Evolutionary conservation across 2,329 filamentous ascomycete species (phyloP).

Genomic region (Fusarium sp.): DNA sequence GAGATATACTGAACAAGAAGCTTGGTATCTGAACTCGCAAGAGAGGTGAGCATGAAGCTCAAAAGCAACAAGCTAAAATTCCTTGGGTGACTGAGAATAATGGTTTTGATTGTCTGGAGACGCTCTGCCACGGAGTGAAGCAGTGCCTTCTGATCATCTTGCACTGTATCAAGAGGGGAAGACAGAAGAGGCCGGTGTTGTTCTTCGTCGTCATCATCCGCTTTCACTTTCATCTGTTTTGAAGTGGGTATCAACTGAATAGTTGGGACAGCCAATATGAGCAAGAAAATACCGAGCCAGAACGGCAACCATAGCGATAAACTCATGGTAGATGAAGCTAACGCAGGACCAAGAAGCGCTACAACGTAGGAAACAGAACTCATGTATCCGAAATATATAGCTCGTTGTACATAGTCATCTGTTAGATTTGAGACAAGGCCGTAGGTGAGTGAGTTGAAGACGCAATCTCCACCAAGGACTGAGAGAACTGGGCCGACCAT

Average conservation of each 20-base stretch:
- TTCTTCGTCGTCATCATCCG: slow-evolving; percentile 42
- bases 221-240: too few relatives aligned
- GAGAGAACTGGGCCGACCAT: slow-evolving; percentile 56
- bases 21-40: slow-evolving; percentile 63
- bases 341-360: slow-evolving; percentile 57
- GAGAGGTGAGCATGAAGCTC: slow-evolving; percentile 59
- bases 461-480: slow-evolving; percentile 61
- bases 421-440: slow-evolving; percentile 57
- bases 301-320: slow-evolving; percentile 58
- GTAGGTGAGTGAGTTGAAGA: slow-evolving; percentile 62
- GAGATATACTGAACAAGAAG: slow-evolving; percentile 63
- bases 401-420: slow-evolving; percentile 57
- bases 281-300: slow-evolving; percentile 32
- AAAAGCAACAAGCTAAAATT: slow-evolving; percentile 57
- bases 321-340: slow-evolving; percentile 60
- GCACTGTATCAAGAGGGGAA: slow-evolving; percentile 53
- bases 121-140: slow-evolving; percentile 32
- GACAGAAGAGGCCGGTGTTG: slow-evolving; percentile 53
- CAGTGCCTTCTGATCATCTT: slow-evolving; percentile 31
- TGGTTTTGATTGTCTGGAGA: slow-evolving; percentile 45
- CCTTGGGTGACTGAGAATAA: slow-evolving; percentile 52
- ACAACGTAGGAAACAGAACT: slow-evolving; percentile 61
- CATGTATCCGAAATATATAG: slow-evolving; percentile 63
- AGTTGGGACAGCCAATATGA: slow-evolving; percentile 24
- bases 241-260: slow-evolving; percentile 28